Base-by-base conservation (phyloP, 2,329 filamentous ascomycete genomes). In the Colletotrichum salicis region DNA sequence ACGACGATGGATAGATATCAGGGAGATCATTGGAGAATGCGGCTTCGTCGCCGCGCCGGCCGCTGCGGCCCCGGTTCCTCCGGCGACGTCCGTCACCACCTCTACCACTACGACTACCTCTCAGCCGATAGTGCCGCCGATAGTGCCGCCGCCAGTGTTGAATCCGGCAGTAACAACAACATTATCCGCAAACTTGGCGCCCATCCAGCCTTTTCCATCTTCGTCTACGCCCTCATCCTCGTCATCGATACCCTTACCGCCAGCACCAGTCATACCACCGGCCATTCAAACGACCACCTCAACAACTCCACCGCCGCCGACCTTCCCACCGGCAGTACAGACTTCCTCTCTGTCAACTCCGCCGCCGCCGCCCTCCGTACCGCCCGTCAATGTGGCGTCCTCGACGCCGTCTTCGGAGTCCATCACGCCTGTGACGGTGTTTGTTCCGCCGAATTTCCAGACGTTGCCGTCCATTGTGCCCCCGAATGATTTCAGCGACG, bases 391-490 rank as follows among this genome's bases (percentile, higher is more conserved):
- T 7, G 48, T 19, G 24, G 22, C 12, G 19, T 61, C 58, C 19
- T 22, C 22, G 13, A 29, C 48, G 13, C 48, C 8, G 15, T 19
- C 5, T 12, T 15, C 31, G 22, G 10, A 8, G 1, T 48, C 70
- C 0, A 29, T 70, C 24, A 70, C 70, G 19, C 70, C 65, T 6
- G 66, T 72, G 31, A 72, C 70, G 11, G 70, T 72, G 4, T 69
- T 72, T 22, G 70, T 52, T 48, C 69, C 60, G 29, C 65, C 65
- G 8, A 31, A 59, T 27, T 70, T 70, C 48, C 11, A 29, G 27
- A 52, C 66, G 22, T 1, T 69, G 35, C 70, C 70, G 15, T n/a
- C 58, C 12, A 37, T 72, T 5, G 55, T 70, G 4, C 19, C 10
- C 22, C 70, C 70, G 6, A 61, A 72, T 13, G 70, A 70, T 8